phyloP scores from a whole-genome alignment of 176 grass and related monocot genomes.

The Oryza nivara region DNA sequence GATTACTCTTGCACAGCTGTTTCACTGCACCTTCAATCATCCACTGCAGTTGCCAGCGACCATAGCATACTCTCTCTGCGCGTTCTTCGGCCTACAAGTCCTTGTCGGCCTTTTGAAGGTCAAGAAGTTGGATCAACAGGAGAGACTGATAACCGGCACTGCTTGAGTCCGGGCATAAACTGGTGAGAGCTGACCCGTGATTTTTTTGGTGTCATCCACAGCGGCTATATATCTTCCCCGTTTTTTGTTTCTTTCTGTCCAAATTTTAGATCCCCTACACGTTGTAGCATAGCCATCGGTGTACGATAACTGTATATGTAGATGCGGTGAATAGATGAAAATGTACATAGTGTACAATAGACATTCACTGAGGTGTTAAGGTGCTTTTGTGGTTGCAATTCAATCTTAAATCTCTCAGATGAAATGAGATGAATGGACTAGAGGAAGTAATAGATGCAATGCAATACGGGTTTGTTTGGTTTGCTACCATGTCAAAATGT shows the following conservation, averaged over 20 bases:
- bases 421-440: neutral
- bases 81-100: conserved; percentile 86
- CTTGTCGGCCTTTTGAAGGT: conserved; percentile 82
- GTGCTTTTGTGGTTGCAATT: neutral
- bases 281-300: conserved; percentile 42
- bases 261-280: conserved; percentile 26
- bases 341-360: conserved; percentile 59
- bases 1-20: conserved; percentile 20
- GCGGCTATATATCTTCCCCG: neutral
- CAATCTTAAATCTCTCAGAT: neutral
- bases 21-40: conserved; percentile 24
- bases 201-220: conserved; percentile 18
- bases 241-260: conserved; percentile 25
- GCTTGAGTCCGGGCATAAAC: conserved; percentile 47
- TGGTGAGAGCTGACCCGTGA: conserved; percentile 19
- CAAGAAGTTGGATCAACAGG: conserved; percentile 83
- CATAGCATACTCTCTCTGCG: conserved; percentile 62
- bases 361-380: neutral
- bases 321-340: conserved; percentile 38
- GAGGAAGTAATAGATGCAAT: neutral
- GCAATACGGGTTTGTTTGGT: no score
- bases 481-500: no score
- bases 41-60: conserved; percentile 69
- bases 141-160: conserved; percentile 94
- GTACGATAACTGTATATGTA: conserved; percentile 48